These are phyloP conservation scores for Aphanomyces cochlioides DNA, from an alignment of 352 stramenopile species.

Conservation along the genomic window DNA sequence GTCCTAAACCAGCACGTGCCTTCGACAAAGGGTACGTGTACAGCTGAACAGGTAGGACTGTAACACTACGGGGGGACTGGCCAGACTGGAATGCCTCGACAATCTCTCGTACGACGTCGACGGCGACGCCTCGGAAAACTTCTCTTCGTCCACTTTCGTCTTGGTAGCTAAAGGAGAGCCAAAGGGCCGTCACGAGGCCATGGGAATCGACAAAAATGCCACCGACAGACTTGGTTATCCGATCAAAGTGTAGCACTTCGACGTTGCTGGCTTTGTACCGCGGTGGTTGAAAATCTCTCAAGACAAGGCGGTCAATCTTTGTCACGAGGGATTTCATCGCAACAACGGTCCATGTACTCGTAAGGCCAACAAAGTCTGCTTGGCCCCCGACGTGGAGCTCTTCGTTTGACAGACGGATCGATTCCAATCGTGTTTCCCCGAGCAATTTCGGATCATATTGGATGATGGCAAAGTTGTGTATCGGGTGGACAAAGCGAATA, in stretches of 20 bases:
- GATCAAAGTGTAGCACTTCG: conserved; percentile 84
- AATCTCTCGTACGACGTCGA: conserved; percentile 65
- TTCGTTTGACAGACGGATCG: conserved; percentile 55
- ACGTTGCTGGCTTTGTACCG: conserved; percentile 82
- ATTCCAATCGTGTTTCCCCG: conserved; percentile 58
- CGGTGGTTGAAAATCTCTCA: conserved; percentile 81
- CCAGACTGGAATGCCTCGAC: conserved; percentile 49
- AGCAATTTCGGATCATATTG: conserved; percentile 81
- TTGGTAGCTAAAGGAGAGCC: conserved; percentile 86
- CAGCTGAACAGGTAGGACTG: conserved; percentile 66
- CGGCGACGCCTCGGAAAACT: conserved; percentile 72
- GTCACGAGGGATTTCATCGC: conserved; percentile 83
- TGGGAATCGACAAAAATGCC: conserved; percentile 77
- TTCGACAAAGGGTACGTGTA: conserved; percentile 86
- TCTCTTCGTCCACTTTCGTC: conserved; percentile 71
- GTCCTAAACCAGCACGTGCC: conserved; percentile 67
- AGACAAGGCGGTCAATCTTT: conserved; percentile 74
- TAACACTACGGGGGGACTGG: conserved; percentile 49
- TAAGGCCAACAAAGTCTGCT: conserved; percentile 78
- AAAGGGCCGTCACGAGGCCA: conserved; percentile 73
- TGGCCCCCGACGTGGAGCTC: conserved; percentile 68
- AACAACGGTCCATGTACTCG: conserved; percentile 83
- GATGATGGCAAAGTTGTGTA: conserved; percentile 89
- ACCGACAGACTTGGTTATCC: conserved; percentile 81
- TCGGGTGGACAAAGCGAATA: conserved; percentile 89